Percentiles rank a stretch among this genome's conserved stretches.
Evolutionary conservation across 768 basidiomycete species (phyloP).

Genomic region (Erythrobasidium yunnanense): DNA sequence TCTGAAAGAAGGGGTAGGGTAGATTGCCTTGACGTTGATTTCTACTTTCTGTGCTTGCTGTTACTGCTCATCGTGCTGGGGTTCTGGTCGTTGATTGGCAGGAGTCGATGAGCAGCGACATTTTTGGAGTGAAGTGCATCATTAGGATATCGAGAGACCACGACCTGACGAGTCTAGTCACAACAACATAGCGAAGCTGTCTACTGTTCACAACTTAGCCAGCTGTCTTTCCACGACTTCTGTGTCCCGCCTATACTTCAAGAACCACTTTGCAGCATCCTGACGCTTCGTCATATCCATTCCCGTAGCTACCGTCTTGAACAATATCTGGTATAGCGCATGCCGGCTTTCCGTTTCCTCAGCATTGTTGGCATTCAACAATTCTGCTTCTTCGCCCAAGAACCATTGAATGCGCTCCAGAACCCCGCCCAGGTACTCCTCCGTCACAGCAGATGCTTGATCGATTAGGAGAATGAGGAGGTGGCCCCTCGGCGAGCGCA

Average conservation of each 20-base stretch:
- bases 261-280: slow-evolving; percentile 32
- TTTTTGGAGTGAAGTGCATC: no score
- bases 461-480: slow-evolving; percentile 32
- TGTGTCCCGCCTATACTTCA: slow-evolving; percentile 21
- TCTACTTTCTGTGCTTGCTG: no score
- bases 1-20: no score
- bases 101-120: no score
- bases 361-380: no score
- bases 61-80: no score
- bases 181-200: no score
- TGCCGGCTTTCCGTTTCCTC: slow-evolving; percentile 13
- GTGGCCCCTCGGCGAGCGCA: slow-evolving; percentile 24
- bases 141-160: no score
- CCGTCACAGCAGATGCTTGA: slow-evolving; percentile 29
- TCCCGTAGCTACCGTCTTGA: slow-evolving; percentile 28
- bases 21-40: no score
- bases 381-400: slow-evolving; percentile 18
- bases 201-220: no score
- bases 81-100: no score
- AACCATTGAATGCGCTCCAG: slow-evolving; percentile 7
- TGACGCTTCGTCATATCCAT: slow-evolving; percentile 33
- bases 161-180: no score
- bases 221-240: not conserved
- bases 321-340: slow-evolving; percentile 28
- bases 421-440: slow-evolving; percentile 19